Conservation (phyloP, 495 filamentous ascomycete species). For the Hypoxylon perforatum region DNA sequence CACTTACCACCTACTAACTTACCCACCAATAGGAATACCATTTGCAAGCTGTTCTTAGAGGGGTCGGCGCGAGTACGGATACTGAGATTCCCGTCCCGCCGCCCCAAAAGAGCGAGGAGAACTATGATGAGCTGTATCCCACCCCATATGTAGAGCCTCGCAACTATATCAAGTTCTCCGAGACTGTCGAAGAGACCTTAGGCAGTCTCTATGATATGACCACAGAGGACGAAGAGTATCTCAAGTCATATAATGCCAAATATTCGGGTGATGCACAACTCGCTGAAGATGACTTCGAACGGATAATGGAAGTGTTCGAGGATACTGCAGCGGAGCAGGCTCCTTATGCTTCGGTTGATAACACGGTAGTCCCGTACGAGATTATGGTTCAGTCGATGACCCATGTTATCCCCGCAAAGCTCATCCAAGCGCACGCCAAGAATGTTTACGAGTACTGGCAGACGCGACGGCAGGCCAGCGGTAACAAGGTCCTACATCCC, state of each 20-base stretch:
- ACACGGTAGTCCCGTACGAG: slow-evolving; percentile 81
- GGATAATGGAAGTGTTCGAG: slow-evolving; percentile 94
- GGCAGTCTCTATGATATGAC: slow-evolving; percentile 92
- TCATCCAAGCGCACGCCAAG: slow-evolving; percentile 78
- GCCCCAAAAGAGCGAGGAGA: slow-evolving; percentile 77
- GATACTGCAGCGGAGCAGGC: slow-evolving; percentile 81
- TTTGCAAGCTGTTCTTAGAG: slow-evolving; percentile 91
- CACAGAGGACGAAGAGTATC: slow-evolving; percentile 84
- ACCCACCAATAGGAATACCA: slow-evolving; percentile 84
- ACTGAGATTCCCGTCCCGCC: slow-evolving; percentile 89
- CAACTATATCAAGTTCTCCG: slow-evolving; percentile 97
- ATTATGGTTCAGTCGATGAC: slow-evolving; percentile 83
- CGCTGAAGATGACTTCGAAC: slow-evolving; percentile 90
- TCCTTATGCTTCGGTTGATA: slow-evolving; percentile 88
- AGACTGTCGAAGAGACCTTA: slow-evolving; percentile 94
- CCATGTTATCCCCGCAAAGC: slow-evolving; percentile 54
- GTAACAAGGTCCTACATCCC: slow-evolving; percentile 76
- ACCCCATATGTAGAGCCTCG: slow-evolving; percentile 81
- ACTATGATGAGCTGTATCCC: slow-evolving; percentile 90
- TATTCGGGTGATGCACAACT: slow-evolving; percentile 71
- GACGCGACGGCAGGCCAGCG: slow-evolving; percentile 68
- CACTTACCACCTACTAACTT: slow-evolving; percentile 46
- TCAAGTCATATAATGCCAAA: slow-evolving; percentile 85
- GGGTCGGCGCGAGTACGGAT: slow-evolving; percentile 73
- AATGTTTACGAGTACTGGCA: slow-evolving; percentile 95